A percentile compares a stretch with the other conserved stretches of the same genome.
These are phyloP conservation scores for Daldinia caldariorum DNA, from an alignment of 495 filamentous ascomycete species.

Conservation along the genomic window DNA sequence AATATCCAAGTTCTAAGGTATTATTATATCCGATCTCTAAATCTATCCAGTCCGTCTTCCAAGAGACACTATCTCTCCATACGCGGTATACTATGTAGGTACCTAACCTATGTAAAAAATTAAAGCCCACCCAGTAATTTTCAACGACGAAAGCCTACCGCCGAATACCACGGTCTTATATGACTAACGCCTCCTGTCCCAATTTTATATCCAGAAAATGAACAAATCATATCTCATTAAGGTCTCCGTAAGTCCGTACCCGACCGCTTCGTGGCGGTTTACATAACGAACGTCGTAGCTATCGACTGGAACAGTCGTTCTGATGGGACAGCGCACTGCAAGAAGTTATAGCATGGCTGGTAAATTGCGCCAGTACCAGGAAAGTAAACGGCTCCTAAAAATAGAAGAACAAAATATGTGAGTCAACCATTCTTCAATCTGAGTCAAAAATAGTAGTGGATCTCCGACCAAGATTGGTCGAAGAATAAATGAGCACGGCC, in stretches of 20 bases:
- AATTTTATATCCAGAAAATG: background rate
- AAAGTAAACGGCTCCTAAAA: slow-evolving; percentile 46
- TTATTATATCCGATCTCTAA: slow-evolving; percentile 11
- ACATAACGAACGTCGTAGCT: slow-evolving; percentile 35
- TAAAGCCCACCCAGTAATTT: background rate
- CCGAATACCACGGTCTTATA: slow-evolving; percentile 1
- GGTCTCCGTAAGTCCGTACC: background rate
- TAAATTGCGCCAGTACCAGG: slow-evolving; percentile 32
- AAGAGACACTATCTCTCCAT: slow-evolving; percentile 3
- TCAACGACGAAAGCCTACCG: slow-evolving; percentile 3
- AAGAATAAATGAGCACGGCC: slow-evolving; percentile 4
- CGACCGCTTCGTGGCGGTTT: background rate
- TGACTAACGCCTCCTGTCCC: background rate
- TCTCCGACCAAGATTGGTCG: slow-evolving; percentile 15
- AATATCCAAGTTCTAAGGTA: slow-evolving; percentile 18
- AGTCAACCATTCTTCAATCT: slow-evolving; percentile 34
- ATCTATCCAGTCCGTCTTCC: slow-evolving; percentile 14
- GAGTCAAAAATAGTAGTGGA: slow-evolving; percentile 4
- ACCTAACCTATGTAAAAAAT: slow-evolving; percentile 10
- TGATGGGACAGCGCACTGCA: slow-evolving; percentile 29
- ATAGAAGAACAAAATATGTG: slow-evolving; percentile 31
- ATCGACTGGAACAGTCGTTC: slow-evolving; percentile 19
- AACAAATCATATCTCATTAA: slow-evolving; percentile 8
- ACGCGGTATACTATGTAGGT: too few species aligned
- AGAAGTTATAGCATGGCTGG: slow-evolving; percentile 41